Evolutionary conservation across 805 yeast species (phyloP).

Genomic region (Wickerhamomyces bisporus): DNA sequence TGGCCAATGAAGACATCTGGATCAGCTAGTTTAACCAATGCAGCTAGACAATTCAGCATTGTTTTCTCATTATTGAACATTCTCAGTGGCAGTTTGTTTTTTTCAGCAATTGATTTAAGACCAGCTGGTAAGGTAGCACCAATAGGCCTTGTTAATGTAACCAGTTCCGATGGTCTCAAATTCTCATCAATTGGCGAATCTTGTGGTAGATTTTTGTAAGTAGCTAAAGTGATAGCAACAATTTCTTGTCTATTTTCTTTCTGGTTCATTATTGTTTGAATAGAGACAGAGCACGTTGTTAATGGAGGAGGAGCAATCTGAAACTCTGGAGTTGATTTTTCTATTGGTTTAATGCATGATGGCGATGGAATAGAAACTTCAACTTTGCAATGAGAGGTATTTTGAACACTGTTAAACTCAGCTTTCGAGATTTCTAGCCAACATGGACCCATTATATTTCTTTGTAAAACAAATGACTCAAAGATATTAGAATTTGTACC

Average conservation of each 20-base stretch:
- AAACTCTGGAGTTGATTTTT: constrained; percentile 32
- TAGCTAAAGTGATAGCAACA: constrained; percentile 73
- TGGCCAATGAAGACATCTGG: constrained; percentile 94
- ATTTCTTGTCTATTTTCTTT: constrained; percentile 78
- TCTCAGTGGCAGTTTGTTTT: constrained; percentile 46
- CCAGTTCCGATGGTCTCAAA: constrained; percentile 50
- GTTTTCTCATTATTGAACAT: constrained; percentile 70
- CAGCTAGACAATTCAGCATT: constrained; percentile 68
- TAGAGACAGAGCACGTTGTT: constrained; percentile 66
- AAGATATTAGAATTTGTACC: constrained; percentile 72
- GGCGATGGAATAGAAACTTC: constrained; percentile 60
- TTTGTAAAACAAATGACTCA: constrained; percentile 79
- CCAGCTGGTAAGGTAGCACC: constrained; percentile 75
- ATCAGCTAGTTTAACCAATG: constrained; percentile 63
- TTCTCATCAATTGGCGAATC: constrained; percentile 69
- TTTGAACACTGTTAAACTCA: constrained; percentile 51
- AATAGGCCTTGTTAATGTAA: constrained; percentile 79
- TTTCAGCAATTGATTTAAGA: constrained; percentile 53
- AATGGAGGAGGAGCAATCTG: constrained; percentile 54
- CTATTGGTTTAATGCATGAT: constrained; percentile 40
- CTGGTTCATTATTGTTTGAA: constrained; percentile 77
- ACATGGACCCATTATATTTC: constrained; percentile 94
- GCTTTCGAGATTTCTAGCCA: constrained; percentile 78
- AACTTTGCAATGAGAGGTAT: constrained; percentile 75
- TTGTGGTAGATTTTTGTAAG: constrained; percentile 63